Percentiles rank a stretch among this genome's conserved stretches.
These are phyloP conservation scores for Phytophthora citrophthora DNA, from an alignment of 352 stramenopile species.

Conservation along the genomic window DNA sequence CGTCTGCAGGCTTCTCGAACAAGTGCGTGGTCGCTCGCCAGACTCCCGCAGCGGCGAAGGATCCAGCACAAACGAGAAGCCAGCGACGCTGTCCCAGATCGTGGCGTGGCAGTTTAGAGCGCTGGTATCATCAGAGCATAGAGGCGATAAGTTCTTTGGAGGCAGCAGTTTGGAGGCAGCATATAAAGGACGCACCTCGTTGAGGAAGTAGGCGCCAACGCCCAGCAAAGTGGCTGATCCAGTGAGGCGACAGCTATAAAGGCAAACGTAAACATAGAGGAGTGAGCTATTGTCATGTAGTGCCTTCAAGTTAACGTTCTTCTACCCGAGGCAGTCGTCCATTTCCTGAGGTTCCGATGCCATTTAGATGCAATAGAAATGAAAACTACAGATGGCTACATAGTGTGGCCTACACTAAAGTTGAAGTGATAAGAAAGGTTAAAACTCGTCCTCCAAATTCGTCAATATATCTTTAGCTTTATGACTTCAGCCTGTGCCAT, in stretches of 20 bases:
- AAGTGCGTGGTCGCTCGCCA: slow-evolving; percentile 59
- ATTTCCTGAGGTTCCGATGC: slow-evolving; percentile 4
- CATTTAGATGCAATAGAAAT: background rate
- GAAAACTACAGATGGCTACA: no score
- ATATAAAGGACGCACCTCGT: slow-evolving; percentile 41
- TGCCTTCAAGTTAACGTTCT: background rate
- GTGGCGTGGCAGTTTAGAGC: slow-evolving; percentile 44
- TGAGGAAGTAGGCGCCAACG: slow-evolving; percentile 61
- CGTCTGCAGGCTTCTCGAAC: slow-evolving; percentile 32
- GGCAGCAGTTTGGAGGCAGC: background rate
- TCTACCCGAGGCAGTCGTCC: slow-evolving; percentile 44
- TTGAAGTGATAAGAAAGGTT: no score
- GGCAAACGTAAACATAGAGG: background rate
- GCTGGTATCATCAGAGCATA: slow-evolving; percentile 18
- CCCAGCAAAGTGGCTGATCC: slow-evolving; percentile 60
- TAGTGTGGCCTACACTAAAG: no score
- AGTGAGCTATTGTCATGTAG: background rate
- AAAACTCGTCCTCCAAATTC: no score
- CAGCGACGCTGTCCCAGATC: slow-evolving; percentile 63
- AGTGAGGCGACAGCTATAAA: slow-evolving; percentile 58
- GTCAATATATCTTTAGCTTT: no score
- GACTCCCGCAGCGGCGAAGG: slow-evolving; percentile 52
- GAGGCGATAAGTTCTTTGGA: background rate
- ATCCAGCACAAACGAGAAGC: slow-evolving; percentile 57
- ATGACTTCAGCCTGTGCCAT: no score